Evolutionary conservation across 176 grass and related monocot genomes (phyloP).

Genomic region (Aegilops speltoides): DNA sequence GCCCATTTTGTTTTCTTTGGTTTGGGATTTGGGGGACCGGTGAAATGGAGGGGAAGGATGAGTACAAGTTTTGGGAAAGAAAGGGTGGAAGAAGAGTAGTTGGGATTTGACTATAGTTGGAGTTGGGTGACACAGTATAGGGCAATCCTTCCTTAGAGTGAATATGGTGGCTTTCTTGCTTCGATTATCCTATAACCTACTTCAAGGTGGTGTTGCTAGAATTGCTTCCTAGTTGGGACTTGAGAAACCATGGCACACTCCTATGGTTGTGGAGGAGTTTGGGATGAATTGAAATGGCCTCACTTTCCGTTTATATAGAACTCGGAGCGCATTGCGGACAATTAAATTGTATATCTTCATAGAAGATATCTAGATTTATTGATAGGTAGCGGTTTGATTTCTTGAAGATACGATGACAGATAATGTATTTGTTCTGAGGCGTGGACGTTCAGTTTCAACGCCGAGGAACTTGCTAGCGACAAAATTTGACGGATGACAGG

Average conservation of each 20-base stretch:
- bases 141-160: not conserved
- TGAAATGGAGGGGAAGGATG: slow-evolving; percentile 29
- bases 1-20: slow-evolving; percentile 56
- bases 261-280: not conserved
- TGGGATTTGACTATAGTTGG: slow-evolving; percentile 49
- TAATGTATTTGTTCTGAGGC: not conserved
- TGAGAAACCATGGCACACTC: too few species aligned
- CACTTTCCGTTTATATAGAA: not conserved
- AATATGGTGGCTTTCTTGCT: slow-evolving; percentile 27
- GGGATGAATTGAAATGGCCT: not conserved
- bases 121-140: slow-evolving; percentile 11
- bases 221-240: not conserved
- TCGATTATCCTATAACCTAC: slow-evolving; percentile 14
- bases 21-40: slow-evolving; percentile 33
- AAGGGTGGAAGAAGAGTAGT: not conserved
- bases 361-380: slow-evolving; percentile 1
- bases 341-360: not conserved
- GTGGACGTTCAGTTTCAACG: not conserved
- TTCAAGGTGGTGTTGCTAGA: not conserved
- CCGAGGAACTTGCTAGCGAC: not conserved
- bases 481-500: not conserved
- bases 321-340: not conserved
- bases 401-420: not conserved
- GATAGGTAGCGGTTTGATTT: not conserved
- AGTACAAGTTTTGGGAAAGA: slow-evolving; percentile 39